phyloP scores from a whole-genome alignment of 1,284 basidiomycete species.

The Termitomyces sp. region DNA sequence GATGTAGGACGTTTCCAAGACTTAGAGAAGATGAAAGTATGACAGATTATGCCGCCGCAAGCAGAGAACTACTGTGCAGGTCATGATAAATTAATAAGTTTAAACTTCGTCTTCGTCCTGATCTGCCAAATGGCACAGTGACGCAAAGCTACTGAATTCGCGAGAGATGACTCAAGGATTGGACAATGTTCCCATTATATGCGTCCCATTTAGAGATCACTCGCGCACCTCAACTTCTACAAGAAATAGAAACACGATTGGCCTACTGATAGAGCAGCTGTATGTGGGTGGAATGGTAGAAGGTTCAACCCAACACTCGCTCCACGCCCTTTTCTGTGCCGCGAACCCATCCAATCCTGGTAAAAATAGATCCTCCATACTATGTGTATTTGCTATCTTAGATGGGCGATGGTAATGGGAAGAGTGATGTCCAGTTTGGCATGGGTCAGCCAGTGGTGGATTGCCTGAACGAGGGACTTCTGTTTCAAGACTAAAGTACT shows the following conservation, averaged over 20 bases:
- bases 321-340: not conserved
- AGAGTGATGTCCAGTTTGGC: not conserved
- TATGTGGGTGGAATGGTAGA: not conserved
- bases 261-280: not conserved
- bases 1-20: not conserved
- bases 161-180: not conserved
- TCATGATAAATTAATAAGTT: no score
- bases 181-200: not conserved
- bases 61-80: no score
- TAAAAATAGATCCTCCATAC: no score
- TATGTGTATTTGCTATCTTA: not conserved
- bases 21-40: no score
- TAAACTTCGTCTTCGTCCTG: not conserved
- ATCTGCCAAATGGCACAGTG: no score
- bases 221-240: not conserved
- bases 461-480: not conserved
- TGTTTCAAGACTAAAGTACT: no score
- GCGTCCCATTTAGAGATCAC: not conserved
- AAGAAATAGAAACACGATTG: not conserved
- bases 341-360: not conserved
- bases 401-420: not conserved
- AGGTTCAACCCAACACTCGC: not conserved
- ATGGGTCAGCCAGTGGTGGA: not conserved
- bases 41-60: not conserved
- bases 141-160: not conserved